These are phyloP conservation scores for Suhomyces guaymorum DNA, from an alignment of 1,139 yeast species.

Conservation along the genomic window DNA sequence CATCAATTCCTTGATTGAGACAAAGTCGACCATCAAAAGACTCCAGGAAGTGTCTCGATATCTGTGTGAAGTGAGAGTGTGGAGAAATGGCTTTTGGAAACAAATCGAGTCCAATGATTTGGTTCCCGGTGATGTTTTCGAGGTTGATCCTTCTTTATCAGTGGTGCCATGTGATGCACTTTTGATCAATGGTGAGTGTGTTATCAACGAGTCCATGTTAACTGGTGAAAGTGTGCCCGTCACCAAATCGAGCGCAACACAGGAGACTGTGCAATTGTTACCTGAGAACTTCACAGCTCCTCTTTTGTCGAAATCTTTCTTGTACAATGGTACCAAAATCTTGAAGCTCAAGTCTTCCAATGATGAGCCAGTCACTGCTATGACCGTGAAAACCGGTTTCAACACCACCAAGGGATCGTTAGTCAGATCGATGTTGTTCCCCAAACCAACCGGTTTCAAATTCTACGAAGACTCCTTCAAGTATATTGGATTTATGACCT, in stretches of 20 bases:
- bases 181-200: conserved; percentile 85
- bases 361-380: conserved; percentile 79
- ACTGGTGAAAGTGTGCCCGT: conserved; percentile 99
- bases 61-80: conserved; percentile 79
- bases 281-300: conserved; percentile 64
- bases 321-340: conserved; percentile 86
- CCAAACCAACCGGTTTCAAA: conserved; percentile 91
- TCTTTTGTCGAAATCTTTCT: conserved; percentile 66
- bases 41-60: conserved; percentile 73
- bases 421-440: conserved; percentile 92
- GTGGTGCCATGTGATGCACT: conserved; percentile 88
- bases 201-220: conserved; percentile 91
- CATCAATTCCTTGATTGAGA: conserved; percentile 77
- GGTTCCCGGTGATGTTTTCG: conserved; percentile 95
- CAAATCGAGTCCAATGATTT: conserved; percentile 76
- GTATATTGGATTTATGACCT: conserved; percentile 91
- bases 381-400: conserved; percentile 89
- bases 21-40: conserved; percentile 71
- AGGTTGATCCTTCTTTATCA: conserved; percentile 78
- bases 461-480: conserved; percentile 93
- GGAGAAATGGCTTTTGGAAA: conserved; percentile 94
- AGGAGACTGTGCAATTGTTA: conserved; percentile 58
- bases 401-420: conserved; percentile 95
- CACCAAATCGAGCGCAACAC: conserved; percentile 68
- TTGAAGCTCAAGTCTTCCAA: conserved; percentile 71